Evolutionary conservation across 2,329 filamentous ascomycete genomes (phyloP), one percentile per base, ranked within the genome.

Genomic region (Exutisphaerella laricina): DNA sequence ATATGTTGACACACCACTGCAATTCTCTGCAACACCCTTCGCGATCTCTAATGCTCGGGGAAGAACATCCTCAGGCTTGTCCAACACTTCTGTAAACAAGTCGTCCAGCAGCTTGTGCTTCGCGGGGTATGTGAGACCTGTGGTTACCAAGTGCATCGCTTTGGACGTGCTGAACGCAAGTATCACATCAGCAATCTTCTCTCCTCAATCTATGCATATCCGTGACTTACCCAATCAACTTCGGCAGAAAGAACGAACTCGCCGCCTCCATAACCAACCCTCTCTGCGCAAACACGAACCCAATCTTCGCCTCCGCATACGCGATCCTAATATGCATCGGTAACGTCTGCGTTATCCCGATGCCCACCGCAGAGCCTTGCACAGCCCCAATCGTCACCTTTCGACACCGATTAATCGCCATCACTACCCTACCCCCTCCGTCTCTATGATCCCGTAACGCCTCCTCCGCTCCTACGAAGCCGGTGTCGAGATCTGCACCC

Each of bases 261-360:
- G 77, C 82, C 0, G 81, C 83, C 64, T 89, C 85, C 76, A 85
- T 82, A 46, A 79, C 72, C 56, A 88, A 71, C 1, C 84, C 84
- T 31, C 84, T 73, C 18, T 82, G 75, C 17, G 75, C 72, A 62
- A 88, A 89, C 13, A 87, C 82, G 59, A 88, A 85, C 39, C 84
- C 84, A 49, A 88, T 75, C 58, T 83, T 84, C 2, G 82, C 80
- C 8, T 67, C 64, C 29, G 66, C 60, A 51, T 75, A 78, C 28
- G 67, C 71, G 21, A 76, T 66, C 30, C 76, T 69, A 41, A 79
- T 78, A 22, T 69, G 70, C 58, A 75, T 74, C 14, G 76, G 74
- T 9, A 79, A 67, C 0, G 72, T 74, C 72, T 78, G 75, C 28
- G 76, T 79, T 52, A 79, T 77, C 9, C 76, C 76, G 16, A 79